These are phyloP conservation scores for Basipetospora chlamydospora DNA, from an alignment of 2,329 filamentous ascomycete genomes.

Conservation along the genomic window DNA sequence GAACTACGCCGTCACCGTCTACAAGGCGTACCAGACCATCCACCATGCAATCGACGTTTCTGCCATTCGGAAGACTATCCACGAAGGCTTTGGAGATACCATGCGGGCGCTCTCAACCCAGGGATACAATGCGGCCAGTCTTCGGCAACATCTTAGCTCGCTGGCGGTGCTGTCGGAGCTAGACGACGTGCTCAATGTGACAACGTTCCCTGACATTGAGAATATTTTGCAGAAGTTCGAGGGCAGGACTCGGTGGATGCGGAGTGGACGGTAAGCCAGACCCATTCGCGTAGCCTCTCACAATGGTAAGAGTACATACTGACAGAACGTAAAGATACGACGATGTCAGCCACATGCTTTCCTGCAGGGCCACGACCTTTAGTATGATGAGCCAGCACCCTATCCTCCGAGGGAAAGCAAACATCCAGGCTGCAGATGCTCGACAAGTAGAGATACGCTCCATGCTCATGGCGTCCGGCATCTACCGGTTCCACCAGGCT, in stretches of 20 bases:
- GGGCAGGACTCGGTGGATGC: constrained; percentile 62
- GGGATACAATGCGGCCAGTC: constrained; percentile 31
- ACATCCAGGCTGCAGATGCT: constrained; percentile 46
- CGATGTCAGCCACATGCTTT: constrained; percentile 67
- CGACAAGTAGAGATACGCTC: constrained; percentile 61
- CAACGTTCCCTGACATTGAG: constrained; percentile 44
- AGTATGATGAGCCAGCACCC: constrained; percentile 61
- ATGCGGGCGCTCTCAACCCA: constrained; percentile 41
- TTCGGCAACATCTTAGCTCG: constrained; percentile 42
- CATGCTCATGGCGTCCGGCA: constrained; percentile 58
- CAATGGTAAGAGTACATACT: constrained; percentile 10
- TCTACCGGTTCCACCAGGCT: constrained; percentile 67
- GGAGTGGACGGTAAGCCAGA: constrained; percentile 56
- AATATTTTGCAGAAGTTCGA: constrained; percentile 49
- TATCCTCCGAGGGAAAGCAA: constrained; percentile 45
- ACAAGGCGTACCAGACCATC: constrained; percentile 68
- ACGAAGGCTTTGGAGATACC: constrained; percentile 46
- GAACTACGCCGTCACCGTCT: constrained; percentile 55
- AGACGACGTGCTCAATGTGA: constrained; percentile 56
- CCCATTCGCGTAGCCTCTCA: neutral
- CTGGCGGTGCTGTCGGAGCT: constrained; percentile 68
- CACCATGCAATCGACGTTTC: constrained; percentile 46
- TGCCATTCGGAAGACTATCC: constrained; percentile 41
- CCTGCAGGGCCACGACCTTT: constrained; percentile 69
- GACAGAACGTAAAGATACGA: constrained; percentile 39